Evolutionary conservation across 169 alveolate genomes (phyloP), one percentile per base, ranked within the genome.

Genomic region (Eimeria zaria): DNA sequence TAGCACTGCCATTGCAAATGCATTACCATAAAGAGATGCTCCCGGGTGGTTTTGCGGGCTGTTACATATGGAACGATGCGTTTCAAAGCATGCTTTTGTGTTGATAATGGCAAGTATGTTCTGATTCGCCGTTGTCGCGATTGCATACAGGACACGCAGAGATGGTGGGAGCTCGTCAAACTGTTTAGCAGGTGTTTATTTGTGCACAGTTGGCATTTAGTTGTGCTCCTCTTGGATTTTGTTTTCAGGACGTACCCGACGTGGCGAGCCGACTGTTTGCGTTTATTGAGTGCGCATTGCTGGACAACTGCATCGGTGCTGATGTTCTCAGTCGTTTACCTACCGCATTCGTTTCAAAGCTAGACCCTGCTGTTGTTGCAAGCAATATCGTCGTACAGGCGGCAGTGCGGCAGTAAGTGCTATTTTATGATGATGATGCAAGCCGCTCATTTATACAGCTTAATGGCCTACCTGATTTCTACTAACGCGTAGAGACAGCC

Each of bases 251-350:
- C 41, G 78, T 58, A 41, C 96, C 91, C 12, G 84, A 33, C 62
- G 90, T 51, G 44, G 91, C 96, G 30, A 85, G 87, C 46, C 93
- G 93, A 36, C 55, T 93, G 76, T 80, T 74, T 41, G 71, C 84
- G n/a, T 93, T 93, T 73, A 48, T 93, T 16, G 96, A 93, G 14
- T 93, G 96, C 84, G 96, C 96, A n/a, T 30, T 44, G 36, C 94
- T 83, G 30, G 96, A 93, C 93, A 76, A 88, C 76, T 93, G 96
- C 93, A 58, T 93, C 69, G 96, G 87, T 44, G 93, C 81, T n/a
- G 84, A 78, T 71, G 87, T 74, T 60, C 89, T 60, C 41, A 62
- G 76, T 18, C 91, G 96, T 27, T 33, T 93, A 55, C 96, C 96
- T 36, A 85, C 87, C 62, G 33, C 87, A 39, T 93, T 93, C 76